Evolutionary conservation across 2,329 filamentous ascomycete genomes (phyloP), one percentile per base, ranked within the genome.

Genomic region (Diplodia seriata): DNA sequence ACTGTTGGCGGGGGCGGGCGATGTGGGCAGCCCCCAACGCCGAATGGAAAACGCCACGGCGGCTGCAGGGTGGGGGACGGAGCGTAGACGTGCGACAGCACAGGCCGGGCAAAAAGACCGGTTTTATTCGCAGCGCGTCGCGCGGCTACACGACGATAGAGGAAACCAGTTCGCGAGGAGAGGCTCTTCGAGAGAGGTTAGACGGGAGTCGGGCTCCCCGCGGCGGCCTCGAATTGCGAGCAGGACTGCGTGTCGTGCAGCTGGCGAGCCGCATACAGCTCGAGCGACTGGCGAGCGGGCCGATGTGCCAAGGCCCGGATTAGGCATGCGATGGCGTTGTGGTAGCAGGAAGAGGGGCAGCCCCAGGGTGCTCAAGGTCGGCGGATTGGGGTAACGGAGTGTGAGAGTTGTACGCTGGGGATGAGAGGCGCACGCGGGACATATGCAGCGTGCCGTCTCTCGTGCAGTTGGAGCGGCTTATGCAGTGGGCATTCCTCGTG

Each of bases 251-350:
- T 47, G 43, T 47, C 18, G 43, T 47, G 43, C 43, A 47, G 43
- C 43, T 11, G 36, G 36, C 9, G 9, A 38, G 36, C 36, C 9
- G 36, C 36, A 20, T 20, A 43, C 40, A 29, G 57, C 57, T 50
- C 40, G 57, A 62, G 57, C 40, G 57, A 50, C 38, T 49, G 31
- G 47, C 29, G n/a, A 11, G 47, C 26, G 51, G 51, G 26, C 51
- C 54, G 36, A 54, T 65, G 50, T 65, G 62, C 62, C 62, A 65
- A 65, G 62, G 49, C 51, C 43, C 54, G 33, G 62, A 47, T 43
- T 31, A 55, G 50, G 62, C 36, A 65, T 65, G 62, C 18, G 51
- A 65, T 20, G 47, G 61, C 49, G 49, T 5, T 43, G 55, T 18
- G 36, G 36, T 38, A 38, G 36, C 36, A 38, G 36, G 36, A 38